These are phyloP conservation scores for Scopulariopsis brevicaulis DNA, from an alignment of 2,329 filamentous ascomycete species.

Conservation along the genomic window DNA sequence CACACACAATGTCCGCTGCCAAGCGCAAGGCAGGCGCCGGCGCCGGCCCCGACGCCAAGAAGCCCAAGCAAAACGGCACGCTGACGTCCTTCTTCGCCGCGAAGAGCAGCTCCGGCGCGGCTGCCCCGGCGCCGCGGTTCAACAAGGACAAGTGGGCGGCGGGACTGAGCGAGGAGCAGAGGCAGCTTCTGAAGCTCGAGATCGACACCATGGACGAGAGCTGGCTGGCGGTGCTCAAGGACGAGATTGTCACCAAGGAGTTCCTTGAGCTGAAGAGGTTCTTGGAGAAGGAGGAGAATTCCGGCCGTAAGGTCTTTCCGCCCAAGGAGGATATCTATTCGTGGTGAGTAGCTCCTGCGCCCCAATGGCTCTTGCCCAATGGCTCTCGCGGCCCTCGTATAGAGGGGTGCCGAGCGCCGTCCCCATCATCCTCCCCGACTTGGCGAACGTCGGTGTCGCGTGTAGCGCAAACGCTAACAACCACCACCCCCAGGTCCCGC, in stretches of 20 bases:
- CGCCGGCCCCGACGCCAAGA: slow-evolving; percentile 47
- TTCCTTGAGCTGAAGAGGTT: slow-evolving; percentile 87
- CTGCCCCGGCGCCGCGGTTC: slow-evolving; percentile 42
- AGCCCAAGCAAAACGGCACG: slow-evolving; percentile 60
- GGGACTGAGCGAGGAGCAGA: slow-evolving; percentile 69
- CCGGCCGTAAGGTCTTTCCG: slow-evolving; percentile 73
- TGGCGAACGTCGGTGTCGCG: neutral
- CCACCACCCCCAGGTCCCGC: slow-evolving; percentile 58
- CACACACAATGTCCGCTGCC: slow-evolving; percentile 35
- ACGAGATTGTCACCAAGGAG: slow-evolving; percentile 66
- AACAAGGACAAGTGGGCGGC: slow-evolving; percentile 87
- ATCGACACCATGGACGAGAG: slow-evolving; percentile 86
- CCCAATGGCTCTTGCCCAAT: no score
- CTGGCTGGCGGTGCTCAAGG: slow-evolving; percentile 83
- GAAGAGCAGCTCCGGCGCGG: slow-evolving; percentile 42
- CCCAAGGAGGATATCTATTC: slow-evolving; percentile 85
- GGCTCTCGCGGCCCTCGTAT: no score
- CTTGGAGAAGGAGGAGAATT: slow-evolving; percentile 63
- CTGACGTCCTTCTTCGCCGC: slow-evolving; percentile 86
- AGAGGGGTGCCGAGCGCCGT: no score
- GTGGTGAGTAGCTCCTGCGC: slow-evolving; percentile 47
- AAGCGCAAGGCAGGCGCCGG: slow-evolving; percentile 52
- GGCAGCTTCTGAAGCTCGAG: slow-evolving; percentile 71
- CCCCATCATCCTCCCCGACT: no score
- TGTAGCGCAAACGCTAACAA: slow-evolving; percentile 8